A percentile compares a stretch with the other conserved stretches of the same genome.
Evolutionary conservation across 805 yeast species (phyloP).

Genomic region (Schwanniomyces pseudopolymorphus): DNA sequence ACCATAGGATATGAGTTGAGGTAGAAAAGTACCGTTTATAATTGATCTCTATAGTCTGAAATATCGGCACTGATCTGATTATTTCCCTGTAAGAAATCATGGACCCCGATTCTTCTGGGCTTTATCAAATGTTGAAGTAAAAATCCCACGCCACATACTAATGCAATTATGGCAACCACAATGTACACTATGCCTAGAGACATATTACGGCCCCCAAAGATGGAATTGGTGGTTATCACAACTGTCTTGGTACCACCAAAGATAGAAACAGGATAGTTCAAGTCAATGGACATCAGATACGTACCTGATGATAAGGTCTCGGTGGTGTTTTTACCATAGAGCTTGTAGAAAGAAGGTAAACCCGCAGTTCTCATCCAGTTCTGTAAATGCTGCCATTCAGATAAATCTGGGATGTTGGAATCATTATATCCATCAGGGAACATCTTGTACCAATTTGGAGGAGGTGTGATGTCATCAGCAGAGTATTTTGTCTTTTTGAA

Average conservation of each 20-base stretch:
- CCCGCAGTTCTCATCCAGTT: slow-evolving; percentile 99
- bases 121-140: slow-evolving; percentile 76
- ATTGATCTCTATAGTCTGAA: slow-evolving; percentile 25
- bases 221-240: slow-evolving; percentile 76
- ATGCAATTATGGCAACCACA: slow-evolving; percentile 76
- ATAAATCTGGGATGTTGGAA: slow-evolving; percentile 72
- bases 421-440: slow-evolving; percentile 90
- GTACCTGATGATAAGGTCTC: slow-evolving; percentile 59
- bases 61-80: slow-evolving; percentile 13
- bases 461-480: slow-evolving; percentile 78
- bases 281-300: slow-evolving; percentile 63
- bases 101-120: slow-evolving; percentile 86
- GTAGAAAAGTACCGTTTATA: too few species aligned
- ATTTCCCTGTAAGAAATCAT: slow-evolving; percentile 48
- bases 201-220: slow-evolving; percentile 85
- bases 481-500: slow-evolving; percentile 73
- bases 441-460: slow-evolving; percentile 81
- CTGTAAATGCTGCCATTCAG: slow-evolving; percentile 79
- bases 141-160: slow-evolving; percentile 72
- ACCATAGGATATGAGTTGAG: too few species aligned
- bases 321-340: slow-evolving; percentile 72
- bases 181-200: slow-evolving; percentile 83
- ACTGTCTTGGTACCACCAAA: slow-evolving; percentile 90
- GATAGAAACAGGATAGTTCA: slow-evolving; percentile 77
- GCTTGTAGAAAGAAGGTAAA: slow-evolving; percentile 81